phyloP scores from a whole-genome alignment of 352 stramenopile species.

The Phytophthora brassicae region DNA sequence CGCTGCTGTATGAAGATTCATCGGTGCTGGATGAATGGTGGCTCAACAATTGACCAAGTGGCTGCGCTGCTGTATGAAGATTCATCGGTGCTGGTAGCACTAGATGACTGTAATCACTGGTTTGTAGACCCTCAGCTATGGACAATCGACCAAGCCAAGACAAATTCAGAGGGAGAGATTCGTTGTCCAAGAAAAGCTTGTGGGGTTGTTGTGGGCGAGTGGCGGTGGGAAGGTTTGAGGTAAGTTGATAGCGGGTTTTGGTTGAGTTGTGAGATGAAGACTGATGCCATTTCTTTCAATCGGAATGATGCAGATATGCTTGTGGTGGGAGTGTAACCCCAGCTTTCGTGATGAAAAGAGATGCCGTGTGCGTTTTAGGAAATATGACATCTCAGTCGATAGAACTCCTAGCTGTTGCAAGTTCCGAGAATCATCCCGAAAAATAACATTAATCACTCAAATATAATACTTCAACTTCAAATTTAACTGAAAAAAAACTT shows the following conservation, averaged over 20 bases:
- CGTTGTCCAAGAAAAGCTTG: slow-evolving; percentile 47
- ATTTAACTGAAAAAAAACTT: too few species aligned
- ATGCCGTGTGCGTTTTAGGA: slow-evolving; percentile 50
- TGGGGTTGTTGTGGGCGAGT: slow-evolving; percentile 44
- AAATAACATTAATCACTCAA: too few species aligned
- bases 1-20: slow-evolving; percentile 40
- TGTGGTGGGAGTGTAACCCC: slow-evolving; percentile 46
- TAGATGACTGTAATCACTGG: slow-evolving; percentile 42
- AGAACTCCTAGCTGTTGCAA: slow-evolving; percentile 19
- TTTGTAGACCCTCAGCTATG: slow-evolving; percentile 56
- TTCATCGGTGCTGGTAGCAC: slow-evolving; percentile 20
- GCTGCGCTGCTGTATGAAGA: slow-evolving; percentile 39
- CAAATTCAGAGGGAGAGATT: slow-evolving; percentile 32
- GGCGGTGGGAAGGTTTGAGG: slow-evolving; percentile 53
- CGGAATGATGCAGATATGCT: slow-evolving; percentile 38
- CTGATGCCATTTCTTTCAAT: slow-evolving; percentile 1
- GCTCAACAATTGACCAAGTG: slow-evolving; percentile 31
- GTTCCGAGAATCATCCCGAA: slow-evolving; percentile 8
- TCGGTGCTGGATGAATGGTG: slow-evolving; percentile 17
- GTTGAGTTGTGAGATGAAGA: background rate
- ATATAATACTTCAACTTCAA: too few species aligned
- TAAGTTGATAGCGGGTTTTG: slow-evolving; percentile 11
- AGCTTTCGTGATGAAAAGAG: slow-evolving; percentile 54
- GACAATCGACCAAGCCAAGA: slow-evolving; percentile 33
- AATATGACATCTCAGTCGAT: slow-evolving; percentile 38